A percentile compares a stretch with the other conserved stretches of the same genome.
Conservation (phyloP, 257 asterid species). For the Nicotiana noctiflora region DNA sequence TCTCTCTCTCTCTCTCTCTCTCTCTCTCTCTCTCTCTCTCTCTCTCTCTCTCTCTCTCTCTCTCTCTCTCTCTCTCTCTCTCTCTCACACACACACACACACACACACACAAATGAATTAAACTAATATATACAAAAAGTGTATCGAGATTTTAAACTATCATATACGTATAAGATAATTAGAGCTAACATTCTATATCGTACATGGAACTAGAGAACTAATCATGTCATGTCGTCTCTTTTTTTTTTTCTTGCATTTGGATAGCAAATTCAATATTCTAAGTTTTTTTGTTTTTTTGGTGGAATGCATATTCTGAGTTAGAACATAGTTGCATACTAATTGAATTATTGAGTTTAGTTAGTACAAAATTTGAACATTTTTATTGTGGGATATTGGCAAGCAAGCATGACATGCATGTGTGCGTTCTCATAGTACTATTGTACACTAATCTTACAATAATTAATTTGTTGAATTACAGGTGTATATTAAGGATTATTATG, state of each 20-base stretch:
- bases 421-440: neutral
- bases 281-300: too few relatives aligned
- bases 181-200: neutral
- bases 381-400: neutral
- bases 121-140: neutral
- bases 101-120: neutral
- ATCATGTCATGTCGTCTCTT: neutral
- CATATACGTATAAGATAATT: fast-evolving
- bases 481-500: slow-evolving; percentile 17
- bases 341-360: neutral
- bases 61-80: neutral
- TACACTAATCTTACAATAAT: neutral
- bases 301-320: neutral
- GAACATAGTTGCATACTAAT: neutral
- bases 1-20: neutral
- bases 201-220: neutral
- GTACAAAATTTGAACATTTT: neutral
- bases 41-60: neutral
- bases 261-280: too few relatives aligned
- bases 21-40: neutral
- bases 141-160: neutral
- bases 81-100: neutral
- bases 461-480: slow-evolving; percentile 17
- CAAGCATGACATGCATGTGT: neutral
- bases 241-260: neutral